Evolutionary conservation across 495 filamentous ascomycete species (phyloP), one percentile per base, ranked within the genome.

Genomic region (Penicillium lividum): DNA sequence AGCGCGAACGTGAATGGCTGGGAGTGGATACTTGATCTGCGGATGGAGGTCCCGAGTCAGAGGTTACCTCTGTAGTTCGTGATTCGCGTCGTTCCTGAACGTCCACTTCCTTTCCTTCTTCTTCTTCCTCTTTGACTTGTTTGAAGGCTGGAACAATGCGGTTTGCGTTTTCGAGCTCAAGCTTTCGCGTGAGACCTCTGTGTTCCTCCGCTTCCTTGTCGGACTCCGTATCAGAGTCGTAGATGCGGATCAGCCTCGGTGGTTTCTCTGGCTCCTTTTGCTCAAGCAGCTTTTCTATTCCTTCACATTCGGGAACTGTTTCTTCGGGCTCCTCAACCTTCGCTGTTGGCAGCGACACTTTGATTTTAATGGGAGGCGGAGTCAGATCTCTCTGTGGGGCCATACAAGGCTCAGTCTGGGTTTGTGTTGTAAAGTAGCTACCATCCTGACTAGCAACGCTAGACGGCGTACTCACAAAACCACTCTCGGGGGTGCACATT

Each of bases 211-310:
- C 25, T 22, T 56, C 48, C 27, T 25, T 3, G 42, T 61, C 46
- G 6, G 15, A 40, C 33, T 43, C 31, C 13, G 27, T 10, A 5
- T 52, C 49, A 40, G 31, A 52, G 1, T 36, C 49, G 25, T 53
- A 48, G 43, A 61, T 50, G 31, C 54, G 54, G 25, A 61, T 53
- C 29, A 61, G 54, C 11, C 49, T 45, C 7, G 59, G 59, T 15
- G 58, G 25, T 9, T 53, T 53, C 40, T 57, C 54, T 34, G n/a
- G 43, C 3, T 15, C 44, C 42, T 44, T 30, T 8, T 28, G 49
- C 11, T 57, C 49, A 16, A 56, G 44, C 11, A 56, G 18, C 25
- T 22, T 51, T 13, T 51, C 28, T 33, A 36, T 40, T 13, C 45
- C 25, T 8, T 7, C 27, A 28, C 28, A 3, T 3, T 31, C 46